These are phyloP conservation scores for Davidsoniella eucalypti DNA, from an alignment of 2,329 filamentous ascomycete species.

Conservation along the genomic window DNA sequence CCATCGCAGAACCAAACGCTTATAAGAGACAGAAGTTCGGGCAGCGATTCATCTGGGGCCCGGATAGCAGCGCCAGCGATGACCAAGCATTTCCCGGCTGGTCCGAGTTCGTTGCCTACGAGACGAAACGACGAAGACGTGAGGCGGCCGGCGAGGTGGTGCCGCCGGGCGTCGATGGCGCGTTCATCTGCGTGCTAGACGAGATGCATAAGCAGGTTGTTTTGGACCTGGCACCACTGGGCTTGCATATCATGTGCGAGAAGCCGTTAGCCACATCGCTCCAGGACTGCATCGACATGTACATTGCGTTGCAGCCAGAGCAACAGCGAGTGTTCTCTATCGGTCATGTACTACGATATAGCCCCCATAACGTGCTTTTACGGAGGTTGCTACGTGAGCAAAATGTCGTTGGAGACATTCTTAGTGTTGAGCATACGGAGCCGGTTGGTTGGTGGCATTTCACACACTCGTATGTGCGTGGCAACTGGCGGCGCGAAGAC, in stretches of 20 bases:
- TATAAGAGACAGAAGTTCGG: conserved; percentile 64
- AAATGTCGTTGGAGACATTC: conserved; percentile 62
- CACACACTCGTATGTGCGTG: conserved; percentile 74
- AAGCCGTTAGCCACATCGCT: conserved; percentile 79
- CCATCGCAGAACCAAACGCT: conserved; percentile 64
- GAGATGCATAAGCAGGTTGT: conserved; percentile 77
- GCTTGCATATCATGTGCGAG: conserved; percentile 81
- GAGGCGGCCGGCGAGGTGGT: conserved; percentile 28
- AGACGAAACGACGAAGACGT: conserved; percentile 42
- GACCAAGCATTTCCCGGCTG: conserved; percentile 60
- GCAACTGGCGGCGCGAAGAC: conserved; percentile 79
- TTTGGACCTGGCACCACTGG: conserved; percentile 49
- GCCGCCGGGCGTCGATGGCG: conserved; percentile 42
- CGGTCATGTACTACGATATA: conserved; percentile 86
- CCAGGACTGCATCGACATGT: conserved; percentile 62
- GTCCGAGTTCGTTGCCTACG: conserved; percentile 60
- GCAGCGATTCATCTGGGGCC: conserved; percentile 54
- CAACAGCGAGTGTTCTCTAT: conserved; percentile 56
- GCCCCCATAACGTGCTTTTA: conserved; percentile 76
- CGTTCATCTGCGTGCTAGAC: conserved; percentile 57
- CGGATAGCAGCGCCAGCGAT: conserved; percentile 24
- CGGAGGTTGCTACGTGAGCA: conserved; percentile 62
- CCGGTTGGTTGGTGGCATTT: conserved; percentile 97
- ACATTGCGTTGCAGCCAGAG: conserved; percentile 33
- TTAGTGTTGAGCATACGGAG: conserved; percentile 81